Evolutionary conservation across 164 flowering plant genomes (phyloP).

Genomic region (Platanus orientalis): DNA sequence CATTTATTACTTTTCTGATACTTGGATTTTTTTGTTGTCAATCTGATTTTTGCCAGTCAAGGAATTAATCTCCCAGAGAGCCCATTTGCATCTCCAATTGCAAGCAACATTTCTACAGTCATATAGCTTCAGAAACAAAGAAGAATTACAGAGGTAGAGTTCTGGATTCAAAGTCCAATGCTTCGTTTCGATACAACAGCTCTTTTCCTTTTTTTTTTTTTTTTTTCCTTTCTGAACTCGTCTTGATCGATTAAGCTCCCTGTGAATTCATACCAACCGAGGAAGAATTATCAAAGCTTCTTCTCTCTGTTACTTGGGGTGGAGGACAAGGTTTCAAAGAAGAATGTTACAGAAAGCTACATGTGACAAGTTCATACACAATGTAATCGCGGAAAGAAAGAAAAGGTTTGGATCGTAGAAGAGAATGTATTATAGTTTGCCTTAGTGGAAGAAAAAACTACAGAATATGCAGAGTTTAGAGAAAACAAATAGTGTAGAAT

Average conservation of each 20-base stretch:
- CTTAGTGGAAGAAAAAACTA: constrained; percentile 21
- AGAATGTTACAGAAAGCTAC: constrained; percentile 24
- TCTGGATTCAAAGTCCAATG: constrained; percentile 17
- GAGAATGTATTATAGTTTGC: constrained; percentile 22
- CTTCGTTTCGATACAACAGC: constrained; percentile 16
- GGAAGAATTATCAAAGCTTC: constrained; percentile 12
- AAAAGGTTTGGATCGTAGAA: constrained; percentile 17
- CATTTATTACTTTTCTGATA: neutral
- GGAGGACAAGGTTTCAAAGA: constrained; percentile 22
- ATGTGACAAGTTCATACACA: constrained; percentile 24
- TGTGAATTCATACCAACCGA: constrained; percentile 29
- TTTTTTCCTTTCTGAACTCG: no score
- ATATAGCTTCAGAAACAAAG: constrained; percentile 32
- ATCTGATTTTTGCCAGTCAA: constrained; percentile 25
- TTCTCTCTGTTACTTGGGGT: constrained; percentile 14
- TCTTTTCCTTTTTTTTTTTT: constrained; percentile 9
- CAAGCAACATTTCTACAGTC: constrained; percentile 43
- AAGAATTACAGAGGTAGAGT: constrained; percentile 19
- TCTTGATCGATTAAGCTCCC: constrained; percentile 6
- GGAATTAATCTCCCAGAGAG: constrained; percentile 62
- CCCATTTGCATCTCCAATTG: constrained; percentile 56
- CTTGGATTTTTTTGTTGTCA: neutral
- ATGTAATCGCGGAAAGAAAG: constrained; percentile 13
- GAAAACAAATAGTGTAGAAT: constrained; percentile 19
- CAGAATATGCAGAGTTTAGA: constrained; percentile 20